Conservation (phyloP, 306 rosid species). For the Trifolium repens region DNA sequence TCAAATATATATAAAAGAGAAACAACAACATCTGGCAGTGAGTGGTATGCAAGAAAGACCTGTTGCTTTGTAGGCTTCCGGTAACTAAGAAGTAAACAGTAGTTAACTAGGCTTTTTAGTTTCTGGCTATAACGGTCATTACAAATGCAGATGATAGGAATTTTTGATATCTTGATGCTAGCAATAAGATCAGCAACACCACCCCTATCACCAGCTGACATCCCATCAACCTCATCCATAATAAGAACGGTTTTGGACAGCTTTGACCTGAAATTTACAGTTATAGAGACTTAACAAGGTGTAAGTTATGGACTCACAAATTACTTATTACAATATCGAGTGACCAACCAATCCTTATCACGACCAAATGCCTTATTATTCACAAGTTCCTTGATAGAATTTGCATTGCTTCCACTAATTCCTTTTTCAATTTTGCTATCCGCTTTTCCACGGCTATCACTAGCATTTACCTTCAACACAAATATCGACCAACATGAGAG, state of each 20-base stretch:
- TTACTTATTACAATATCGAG: conserved; percentile 37
- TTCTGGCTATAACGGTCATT: conserved; percentile 99
- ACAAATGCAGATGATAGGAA: conserved; percentile 97
- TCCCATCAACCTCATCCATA: conserved; percentile 99
- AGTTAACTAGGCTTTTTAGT: conserved; percentile 91
- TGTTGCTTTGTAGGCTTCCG: conserved; percentile 96
- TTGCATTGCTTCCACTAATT: conserved; percentile 88
- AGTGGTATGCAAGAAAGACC: conserved; percentile 51
- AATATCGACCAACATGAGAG: conserved; percentile 23
- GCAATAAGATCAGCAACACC: conserved; percentile 96
- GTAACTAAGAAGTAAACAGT: conserved; percentile 86
- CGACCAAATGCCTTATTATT: conserved; percentile 65
- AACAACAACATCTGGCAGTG: background rate
- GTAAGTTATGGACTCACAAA: conserved; percentile 30
- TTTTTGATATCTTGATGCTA: conserved; percentile 86
- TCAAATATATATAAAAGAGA: conserved; percentile 11
- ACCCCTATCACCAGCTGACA: conserved; percentile 99
- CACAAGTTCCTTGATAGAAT: conserved; percentile 84
- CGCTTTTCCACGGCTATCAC: conserved; percentile 97
- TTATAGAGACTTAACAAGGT: conserved; percentile 32
- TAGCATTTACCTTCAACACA: conserved; percentile 86
- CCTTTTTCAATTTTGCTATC: conserved; percentile 88
- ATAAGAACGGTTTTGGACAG: conserved; percentile 80
- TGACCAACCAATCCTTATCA: conserved; percentile 65
- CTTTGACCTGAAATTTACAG: conserved; percentile 68